Evolutionary conservation across 2,329 filamentous ascomycete species (phyloP), one percentile per base, ranked within the genome.

Genomic region (Fusarium compactum): DNA sequence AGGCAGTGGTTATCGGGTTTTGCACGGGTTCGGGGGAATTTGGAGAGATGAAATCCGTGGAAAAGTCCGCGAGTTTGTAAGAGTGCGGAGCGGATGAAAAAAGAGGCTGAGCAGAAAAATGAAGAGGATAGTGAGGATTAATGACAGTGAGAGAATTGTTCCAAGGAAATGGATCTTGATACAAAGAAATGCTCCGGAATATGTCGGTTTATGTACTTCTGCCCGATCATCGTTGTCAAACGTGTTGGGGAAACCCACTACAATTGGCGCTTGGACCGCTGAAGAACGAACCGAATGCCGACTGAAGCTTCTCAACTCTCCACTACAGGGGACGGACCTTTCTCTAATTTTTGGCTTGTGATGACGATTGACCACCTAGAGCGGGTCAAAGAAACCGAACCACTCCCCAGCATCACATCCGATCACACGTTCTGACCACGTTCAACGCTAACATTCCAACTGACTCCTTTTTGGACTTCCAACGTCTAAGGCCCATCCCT

Each of bases 211-310:
- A 64, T 62, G 45, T 62, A 50, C 47, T n/a, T 50, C 40, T 67
- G 61, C 54, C 50, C 38, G 40, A 48, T 60, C 43, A 44, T 47
- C 15, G 25, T 61, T 71, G 69, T 72, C 69, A 71, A 76, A 75
- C 72, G 72, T 76, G 74, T 70, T 75, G 71, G 51, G 67, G 65
- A 43, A 67, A 50, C n/a, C 62, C 65, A 58, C 71, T 63, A 44
- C 69, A 75, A 75, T 75, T 76, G 72, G 44, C 68, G 72, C 64
- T 62, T 40, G 41, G 62, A 61, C 65, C 60, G 50, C 50, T 52
- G n/a, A 51, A 25, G 30, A 34, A 32, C 22, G 46, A 50, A 50
- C 46, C 46, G 46, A 50, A 50, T 20, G 11, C 48, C 48, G 48
- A 52, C 32, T 53, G 50, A 43, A 29, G 50, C 34, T 38, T 38